Conservation (phyloP, 1,284 basidiomycete species). For the Cryptococcus floricola region DNA sequence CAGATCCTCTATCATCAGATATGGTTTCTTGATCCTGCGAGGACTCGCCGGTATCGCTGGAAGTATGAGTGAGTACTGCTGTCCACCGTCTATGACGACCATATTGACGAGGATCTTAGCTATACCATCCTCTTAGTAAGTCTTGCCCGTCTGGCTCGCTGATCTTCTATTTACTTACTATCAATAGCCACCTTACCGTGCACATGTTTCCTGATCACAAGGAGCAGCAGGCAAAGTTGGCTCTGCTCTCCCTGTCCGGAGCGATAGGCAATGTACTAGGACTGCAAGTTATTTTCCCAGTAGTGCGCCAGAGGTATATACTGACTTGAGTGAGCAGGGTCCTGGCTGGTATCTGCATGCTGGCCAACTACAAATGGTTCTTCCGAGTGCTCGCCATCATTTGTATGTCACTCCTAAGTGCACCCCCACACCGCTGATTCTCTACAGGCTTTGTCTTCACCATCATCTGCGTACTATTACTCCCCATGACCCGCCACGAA, state of each 20-base stretch:
- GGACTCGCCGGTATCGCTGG: slow-evolving; percentile 42
- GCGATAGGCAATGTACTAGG: slow-evolving; percentile 36
- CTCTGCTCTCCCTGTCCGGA: slow-evolving; percentile 28
- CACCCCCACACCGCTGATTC: not conserved
- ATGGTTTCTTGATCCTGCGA: slow-evolving; percentile 45
- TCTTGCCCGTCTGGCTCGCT: not conserved
- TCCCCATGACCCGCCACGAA: slow-evolving; percentile 29
- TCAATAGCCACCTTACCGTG: slow-evolving; percentile 26
- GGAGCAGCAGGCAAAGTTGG: slow-evolving; percentile 35
- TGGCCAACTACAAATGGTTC: slow-evolving; percentile 37
- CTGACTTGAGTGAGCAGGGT: slow-evolving; percentile 4
- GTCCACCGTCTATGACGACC: not conserved
- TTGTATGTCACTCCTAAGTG: slow-evolving; percentile 5
- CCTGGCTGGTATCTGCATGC: slow-evolving; percentile 33
- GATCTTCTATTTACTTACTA: not conserved
- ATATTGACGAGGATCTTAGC: not conserved
- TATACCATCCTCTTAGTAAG: slow-evolving; percentile 34
- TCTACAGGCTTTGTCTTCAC: slow-evolving; percentile 21
- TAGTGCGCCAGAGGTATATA: not conserved
- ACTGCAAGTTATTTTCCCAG: slow-evolving; percentile 15
- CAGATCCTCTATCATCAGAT: slow-evolving; percentile 8
- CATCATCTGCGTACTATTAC: slow-evolving; percentile 24
- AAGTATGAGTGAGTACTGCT: slow-evolving; percentile 19
- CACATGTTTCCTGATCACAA: slow-evolving; percentile 40
- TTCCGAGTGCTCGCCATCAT: slow-evolving; percentile 43